phyloP scores from a whole-genome alignment of 768 basidiomycete species.

The Macrolepiota albuminosa region DNA sequence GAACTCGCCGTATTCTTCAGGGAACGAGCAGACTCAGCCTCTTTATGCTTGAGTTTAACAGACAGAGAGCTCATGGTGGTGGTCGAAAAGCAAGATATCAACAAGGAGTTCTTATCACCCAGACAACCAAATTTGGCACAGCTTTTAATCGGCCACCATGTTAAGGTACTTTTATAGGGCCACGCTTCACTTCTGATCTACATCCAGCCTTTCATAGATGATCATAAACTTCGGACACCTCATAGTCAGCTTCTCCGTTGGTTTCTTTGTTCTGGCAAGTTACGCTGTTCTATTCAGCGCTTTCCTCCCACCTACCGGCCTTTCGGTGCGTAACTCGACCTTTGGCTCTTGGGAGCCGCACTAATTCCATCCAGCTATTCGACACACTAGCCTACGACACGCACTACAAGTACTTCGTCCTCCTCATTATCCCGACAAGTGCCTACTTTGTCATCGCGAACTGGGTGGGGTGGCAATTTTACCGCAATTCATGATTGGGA shows the following conservation, averaged over 20 bases:
- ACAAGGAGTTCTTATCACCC: slow-evolving; percentile 35
- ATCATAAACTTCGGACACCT: slow-evolving; percentile 37
- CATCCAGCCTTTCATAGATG: background rate
- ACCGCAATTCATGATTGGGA: slow-evolving; percentile 71
- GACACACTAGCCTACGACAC: slow-evolving; percentile 63
- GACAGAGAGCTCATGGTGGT: slow-evolving; percentile 23
- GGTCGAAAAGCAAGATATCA: slow-evolving; percentile 30
- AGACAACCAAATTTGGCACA: slow-evolving; percentile 22
- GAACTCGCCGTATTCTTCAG: slow-evolving; percentile 14
- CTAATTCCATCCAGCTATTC: slow-evolving; percentile 42
- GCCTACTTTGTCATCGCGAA: slow-evolving; percentile 94
- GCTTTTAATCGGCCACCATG: background rate
- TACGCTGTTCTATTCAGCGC: slow-evolving; percentile 66
- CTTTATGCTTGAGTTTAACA: slow-evolving; percentile 15
- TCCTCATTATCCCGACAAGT: slow-evolving; percentile 76
- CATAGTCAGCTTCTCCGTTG: slow-evolving; percentile 38
- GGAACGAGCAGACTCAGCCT: slow-evolving; percentile 30
- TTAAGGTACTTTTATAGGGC: background rate
- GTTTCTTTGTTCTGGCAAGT: slow-evolving; percentile 53
- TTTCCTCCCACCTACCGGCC: slow-evolving; percentile 49
- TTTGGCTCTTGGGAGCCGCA: background rate
- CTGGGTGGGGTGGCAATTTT: slow-evolving; percentile 99
- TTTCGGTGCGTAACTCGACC: slow-evolving; percentile 37
- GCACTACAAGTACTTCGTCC: slow-evolving; percentile 86
- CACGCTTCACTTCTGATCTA: background rate